Base-by-base conservation (phyloP, 306 rosid genomes). In the Acmispon strigosus region DNA sequence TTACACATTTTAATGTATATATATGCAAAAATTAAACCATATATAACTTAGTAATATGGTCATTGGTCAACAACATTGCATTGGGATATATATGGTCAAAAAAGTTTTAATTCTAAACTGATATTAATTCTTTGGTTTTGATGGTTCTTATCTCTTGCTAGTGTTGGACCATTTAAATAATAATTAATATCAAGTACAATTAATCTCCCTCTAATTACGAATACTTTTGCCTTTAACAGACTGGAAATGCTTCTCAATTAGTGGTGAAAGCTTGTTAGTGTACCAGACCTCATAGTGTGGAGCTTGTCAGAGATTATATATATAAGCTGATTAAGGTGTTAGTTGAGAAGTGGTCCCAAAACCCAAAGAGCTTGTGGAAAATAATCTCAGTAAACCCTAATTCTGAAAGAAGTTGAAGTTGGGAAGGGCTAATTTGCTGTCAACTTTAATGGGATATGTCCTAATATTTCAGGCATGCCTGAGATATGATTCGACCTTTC, bases 281-380 rank as follows among this genome's bases (percentile, higher is more conserved):
- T 73, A 29, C 29, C 45, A 41, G 16, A 42, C 24, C 48, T 45
- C 50, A 69, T 49, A 66, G n/a, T 45, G 12, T 16, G 34, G 52
- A 44, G 37, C 39, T 71, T 63, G 77, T 72, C 65, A 61, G 60
- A 73, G 10, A 48, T 16, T 7, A 6, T n/a, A 4, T 44, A 6
- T 37, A 10, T 56, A 10, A 55, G 13, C 13, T 24, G n/a, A 65
- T n/a, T 68, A 32, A 54, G 50, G 68, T 43, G 61, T 76, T 86
- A 77, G 92, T 86, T 86, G 92, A 89, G 66, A 89, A 86, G 96
- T 89, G 96, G 96, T 86, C 96, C 92, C 69, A 74, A 72, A 13
- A 4, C n/a, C n/a, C 5, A 7, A 24, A 56, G 66, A 72, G 27
- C 4, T 49, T 36, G 37, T 45, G 72, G 69, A 55, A 65, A 42